A percentile compares a stretch with the other conserved stretches of the same genome.
phyloP scores from a whole-genome alignment of 1,139 yeast species.

The Hyphopichia fennica region DNA sequence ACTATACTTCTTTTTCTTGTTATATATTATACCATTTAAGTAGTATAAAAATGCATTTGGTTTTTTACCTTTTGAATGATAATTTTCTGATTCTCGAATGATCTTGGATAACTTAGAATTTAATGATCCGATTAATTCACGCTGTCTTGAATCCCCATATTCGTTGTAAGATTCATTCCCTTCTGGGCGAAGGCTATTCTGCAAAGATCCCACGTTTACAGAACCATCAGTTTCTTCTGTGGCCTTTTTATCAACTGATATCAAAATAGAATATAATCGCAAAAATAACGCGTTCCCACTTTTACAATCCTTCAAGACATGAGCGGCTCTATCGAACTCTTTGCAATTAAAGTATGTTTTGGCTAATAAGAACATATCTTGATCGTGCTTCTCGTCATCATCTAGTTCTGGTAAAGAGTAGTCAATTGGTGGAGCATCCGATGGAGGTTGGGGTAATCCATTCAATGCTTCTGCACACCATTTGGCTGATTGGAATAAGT shows the following conservation, averaged over 20 bases:
- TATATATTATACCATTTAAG: constrained; percentile 63
- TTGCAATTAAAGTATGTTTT: constrained; percentile 76
- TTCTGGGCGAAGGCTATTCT: constrained; percentile 6
- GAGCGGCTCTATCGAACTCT: constrained; percentile 81
- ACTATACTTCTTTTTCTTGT: constrained; percentile 58
- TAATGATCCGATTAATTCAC: constrained; percentile 16
- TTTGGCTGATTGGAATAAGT: constrained; percentile 69
- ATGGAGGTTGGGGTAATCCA: constrained; percentile 24
- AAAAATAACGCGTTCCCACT: constrained; percentile 64
- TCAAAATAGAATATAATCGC: constrained; percentile 63
- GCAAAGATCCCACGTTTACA: constrained; percentile 28
- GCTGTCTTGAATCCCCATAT: constrained; percentile 11
- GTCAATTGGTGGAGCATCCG: constrained; percentile 11
- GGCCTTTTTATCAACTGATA: constrained; percentile 72
- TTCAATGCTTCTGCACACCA: constrained; percentile 82
- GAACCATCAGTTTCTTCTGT: constrained; percentile 74
- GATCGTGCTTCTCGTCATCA: constrained; percentile 33
- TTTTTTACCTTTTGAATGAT: constrained; percentile 20
- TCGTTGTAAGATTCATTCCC: constrained; percentile 10
- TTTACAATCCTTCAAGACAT: constrained; percentile 50
- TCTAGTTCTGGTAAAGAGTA: constrained; percentile 15
- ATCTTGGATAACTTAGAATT: constrained; percentile 42
- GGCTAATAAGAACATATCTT: constrained; percentile 56
- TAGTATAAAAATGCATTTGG: constrained; percentile 68
- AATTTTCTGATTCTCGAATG: constrained; percentile 38